phyloP scores from a whole-genome alignment of 768 basidiomycete species.

The Sutorius australiensis region DNA sequence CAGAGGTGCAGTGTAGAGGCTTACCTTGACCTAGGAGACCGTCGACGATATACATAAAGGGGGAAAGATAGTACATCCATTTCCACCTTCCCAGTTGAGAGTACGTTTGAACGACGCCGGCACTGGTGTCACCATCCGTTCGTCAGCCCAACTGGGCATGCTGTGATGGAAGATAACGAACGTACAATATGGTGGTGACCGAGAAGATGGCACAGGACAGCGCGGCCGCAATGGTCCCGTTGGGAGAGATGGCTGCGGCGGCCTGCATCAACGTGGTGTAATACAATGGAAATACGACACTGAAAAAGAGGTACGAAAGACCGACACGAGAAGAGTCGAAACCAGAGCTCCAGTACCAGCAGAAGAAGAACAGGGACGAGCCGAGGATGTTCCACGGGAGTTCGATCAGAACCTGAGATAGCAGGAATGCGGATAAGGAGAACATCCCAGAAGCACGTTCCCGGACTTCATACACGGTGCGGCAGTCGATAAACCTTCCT shows the following conservation, averaged over 20 bases:
- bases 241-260: conserved; percentile 42
- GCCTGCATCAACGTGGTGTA: conserved; percentile 41
- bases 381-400: conserved; percentile 42
- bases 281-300: conserved; percentile 41
- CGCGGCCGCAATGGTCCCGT: conserved; percentile 38
- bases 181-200: conserved; percentile 43
- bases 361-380: conserved; percentile 40
- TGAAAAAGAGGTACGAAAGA: conserved; percentile 38
- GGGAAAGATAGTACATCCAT: conserved; percentile 30
- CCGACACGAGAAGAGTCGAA: conserved; percentile 36
- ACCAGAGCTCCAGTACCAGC: conserved; percentile 50
- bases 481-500: conserved; percentile 6
- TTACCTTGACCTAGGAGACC: conserved; percentile 21
- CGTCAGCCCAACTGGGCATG: not conserved
- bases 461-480: conserved; percentile 41
- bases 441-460: conserved; percentile 47
- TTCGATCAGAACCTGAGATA: conserved; percentile 48
- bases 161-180: not conserved
- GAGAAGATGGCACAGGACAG: conserved; percentile 38
- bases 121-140: not conserved
- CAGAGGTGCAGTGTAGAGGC: not conserved
- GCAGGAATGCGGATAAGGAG: conserved; percentile 56
- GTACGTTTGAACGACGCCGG: not conserved
- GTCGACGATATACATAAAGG: conserved; percentile 45
- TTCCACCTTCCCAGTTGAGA: too few species aligned